Evolutionary conservation across 2,329 filamentous ascomycete genomes (phyloP).

Genomic region (Onygena corvina): DNA sequence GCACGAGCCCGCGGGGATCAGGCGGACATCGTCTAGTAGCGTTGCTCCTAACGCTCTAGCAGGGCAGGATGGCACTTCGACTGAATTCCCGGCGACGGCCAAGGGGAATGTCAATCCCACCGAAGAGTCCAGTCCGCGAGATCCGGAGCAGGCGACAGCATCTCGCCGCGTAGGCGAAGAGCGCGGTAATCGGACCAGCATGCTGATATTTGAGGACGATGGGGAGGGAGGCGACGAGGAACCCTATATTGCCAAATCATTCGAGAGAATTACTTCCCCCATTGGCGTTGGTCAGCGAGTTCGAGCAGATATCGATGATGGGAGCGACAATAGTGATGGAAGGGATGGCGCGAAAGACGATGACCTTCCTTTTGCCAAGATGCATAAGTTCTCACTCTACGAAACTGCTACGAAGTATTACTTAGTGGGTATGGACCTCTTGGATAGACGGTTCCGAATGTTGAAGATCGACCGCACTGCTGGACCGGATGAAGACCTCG

Average conservation of each 20-base stretch:
- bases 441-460: constrained; percentile 78
- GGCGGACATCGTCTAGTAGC: constrained; percentile 8
- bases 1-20: constrained; percentile 5
- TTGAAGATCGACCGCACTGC: constrained; percentile 88
- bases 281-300: constrained; percentile 30
- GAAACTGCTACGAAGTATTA: constrained; percentile 91
- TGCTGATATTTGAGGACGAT: constrained; percentile 23
- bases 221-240: constrained; percentile 35
- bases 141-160: not conserved
- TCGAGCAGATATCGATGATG: constrained; percentile 19
- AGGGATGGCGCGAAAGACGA: constrained; percentile 21
- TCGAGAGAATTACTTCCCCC: constrained; percentile 31
- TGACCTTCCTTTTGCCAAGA: constrained; percentile 43
- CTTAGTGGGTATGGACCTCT: constrained; percentile 82
- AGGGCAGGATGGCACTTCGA: not conserved
- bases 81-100: not conserved
- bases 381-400: constrained; percentile 97
- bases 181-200: constrained; percentile 21
- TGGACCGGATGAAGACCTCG: constrained; percentile 63
- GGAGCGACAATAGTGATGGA: constrained; percentile 18
- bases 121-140: not conserved
- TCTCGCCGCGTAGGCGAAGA: constrained; percentile 22
- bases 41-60: constrained; percentile 1
- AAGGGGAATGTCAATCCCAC: not conserved
- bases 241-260: constrained; percentile 34